phyloP scores from a whole-genome alignment of 441 rosid species.

The Breynia disticha region DNA sequence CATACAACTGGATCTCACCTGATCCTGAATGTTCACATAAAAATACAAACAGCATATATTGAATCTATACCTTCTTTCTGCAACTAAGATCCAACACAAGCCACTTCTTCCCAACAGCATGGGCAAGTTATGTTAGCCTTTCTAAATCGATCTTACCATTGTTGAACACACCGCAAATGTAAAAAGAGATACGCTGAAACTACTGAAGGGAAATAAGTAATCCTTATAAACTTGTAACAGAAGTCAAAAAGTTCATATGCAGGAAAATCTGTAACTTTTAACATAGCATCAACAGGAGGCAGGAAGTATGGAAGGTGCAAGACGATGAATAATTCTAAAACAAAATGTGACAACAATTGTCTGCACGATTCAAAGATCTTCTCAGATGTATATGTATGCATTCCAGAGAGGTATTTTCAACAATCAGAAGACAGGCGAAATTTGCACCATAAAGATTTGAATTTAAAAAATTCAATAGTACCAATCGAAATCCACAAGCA shows the following conservation, averaged over 20 bases:
- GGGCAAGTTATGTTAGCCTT: slow-evolving; percentile 71
- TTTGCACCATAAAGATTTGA: background rate
- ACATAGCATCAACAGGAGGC: slow-evolving; percentile 18
- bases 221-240: no score
- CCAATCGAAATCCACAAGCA: background rate
- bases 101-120: slow-evolving; percentile 61
- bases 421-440: background rate
- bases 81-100: slow-evolving; percentile 91
- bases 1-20: background rate
- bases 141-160: slow-evolving; percentile 79
- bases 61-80: slow-evolving; percentile 62
- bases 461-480: no score
- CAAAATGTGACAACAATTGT: no score
- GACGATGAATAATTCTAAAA: no score
- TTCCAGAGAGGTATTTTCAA: background rate
- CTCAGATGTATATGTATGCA: no score
- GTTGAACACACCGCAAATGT: slow-evolving; percentile 71
- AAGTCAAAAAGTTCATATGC: no score
- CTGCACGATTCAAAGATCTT: no score
- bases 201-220: no score
- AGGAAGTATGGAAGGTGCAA: no score
- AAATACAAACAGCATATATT: background rate
- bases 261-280: slow-evolving; percentile 38
- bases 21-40: background rate
- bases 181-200: no score